Evolutionary conservation across 257 asterid genomes (phyloP).

Genomic region (Pogostemon cablin): DNA sequence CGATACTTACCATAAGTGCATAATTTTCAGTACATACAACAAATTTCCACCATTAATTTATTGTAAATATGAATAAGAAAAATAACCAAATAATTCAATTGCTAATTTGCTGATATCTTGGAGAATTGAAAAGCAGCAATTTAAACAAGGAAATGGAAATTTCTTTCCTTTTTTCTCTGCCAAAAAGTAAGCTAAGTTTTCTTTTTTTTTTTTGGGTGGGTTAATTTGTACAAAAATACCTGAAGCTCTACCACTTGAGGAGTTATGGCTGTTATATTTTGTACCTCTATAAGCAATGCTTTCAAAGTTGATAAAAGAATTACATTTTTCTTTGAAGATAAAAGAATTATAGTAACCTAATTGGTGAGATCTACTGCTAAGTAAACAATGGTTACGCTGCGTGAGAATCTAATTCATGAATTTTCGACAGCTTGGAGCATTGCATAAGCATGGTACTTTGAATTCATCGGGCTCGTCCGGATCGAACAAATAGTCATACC

Average conservation of each 20-base stretch:
- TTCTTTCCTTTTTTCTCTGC: neutral
- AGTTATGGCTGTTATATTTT: constrained; percentile 24
- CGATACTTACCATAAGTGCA: no score
- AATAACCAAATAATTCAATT: no score
- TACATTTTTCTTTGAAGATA: constrained; percentile 32
- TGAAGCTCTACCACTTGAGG: constrained; percentile 26
- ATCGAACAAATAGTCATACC: constrained; percentile 94
- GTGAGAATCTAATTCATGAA: constrained; percentile 77
- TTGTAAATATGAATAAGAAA: no score
- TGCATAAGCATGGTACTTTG: constrained; percentile 92
- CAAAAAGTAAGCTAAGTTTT: constrained; percentile 16
- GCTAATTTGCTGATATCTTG: no score
- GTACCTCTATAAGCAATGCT: constrained; percentile 21
- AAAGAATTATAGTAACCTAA: constrained; percentile 39
- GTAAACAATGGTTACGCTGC: constrained; percentile 41
- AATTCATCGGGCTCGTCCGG: constrained; percentile 87
- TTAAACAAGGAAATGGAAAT: neutral
- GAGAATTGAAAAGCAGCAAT: neutral
- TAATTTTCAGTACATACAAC: no score
- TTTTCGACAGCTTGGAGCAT: constrained; percentile 82
- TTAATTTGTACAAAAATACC: constrained; percentile 32
- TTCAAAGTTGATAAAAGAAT: constrained; percentile 2
- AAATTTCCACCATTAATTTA: no score
- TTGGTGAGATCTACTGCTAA: constrained; percentile 43
- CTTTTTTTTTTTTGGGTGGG: constrained; percentile 2